Evolutionary conservation across 768 basidiomycete species (phyloP).

Genomic region (Steccherinum ochraceum): DNA sequence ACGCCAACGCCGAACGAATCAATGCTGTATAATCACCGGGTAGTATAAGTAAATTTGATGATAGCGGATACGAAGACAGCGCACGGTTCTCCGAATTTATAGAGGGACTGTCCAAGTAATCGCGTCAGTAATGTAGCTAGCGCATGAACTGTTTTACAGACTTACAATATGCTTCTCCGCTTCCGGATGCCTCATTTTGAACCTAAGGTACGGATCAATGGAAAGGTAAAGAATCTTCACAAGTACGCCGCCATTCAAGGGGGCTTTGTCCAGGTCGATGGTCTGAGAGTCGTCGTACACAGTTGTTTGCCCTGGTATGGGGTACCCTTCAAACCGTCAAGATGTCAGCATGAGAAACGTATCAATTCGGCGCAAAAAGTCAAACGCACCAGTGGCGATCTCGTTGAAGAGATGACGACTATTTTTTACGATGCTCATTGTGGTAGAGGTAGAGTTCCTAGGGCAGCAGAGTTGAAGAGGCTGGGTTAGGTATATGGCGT

Average conservation of each 20-base stretch:
- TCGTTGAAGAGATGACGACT: constrained; percentile 22
- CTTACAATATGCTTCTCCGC: constrained; percentile 10
- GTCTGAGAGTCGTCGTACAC: constrained; percentile 20
- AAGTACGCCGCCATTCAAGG: constrained; percentile 22
- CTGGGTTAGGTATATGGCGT: too few species aligned
- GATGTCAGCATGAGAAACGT: background rate
- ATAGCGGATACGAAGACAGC: constrained; percentile 5
- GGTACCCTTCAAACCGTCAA: constrained; percentile 15
- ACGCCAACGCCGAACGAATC: constrained; percentile 19
- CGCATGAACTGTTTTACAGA: background rate
- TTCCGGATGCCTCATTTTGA: constrained; percentile 9
- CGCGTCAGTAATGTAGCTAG: background rate
- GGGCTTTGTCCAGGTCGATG: constrained; percentile 21
- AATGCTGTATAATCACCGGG: constrained; percentile 8
- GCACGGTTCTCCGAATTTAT: constrained; percentile 24
- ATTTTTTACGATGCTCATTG: constrained; percentile 23
- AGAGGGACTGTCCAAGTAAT: constrained; percentile 6
- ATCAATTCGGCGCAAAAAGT: constrained; percentile 8
- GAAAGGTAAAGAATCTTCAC: constrained; percentile 19
- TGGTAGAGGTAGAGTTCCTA: too few species aligned
- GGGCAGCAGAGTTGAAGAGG: too few species aligned
- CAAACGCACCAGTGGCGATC: constrained; percentile 22
- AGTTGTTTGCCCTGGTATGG: constrained; percentile 23
- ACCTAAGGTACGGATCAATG: constrained; percentile 16
- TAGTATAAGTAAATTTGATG: background rate